Base-by-base conservation (phyloP, 2,329 filamentous ascomycete genomes). In the Colletotrichum filicis region DNA sequence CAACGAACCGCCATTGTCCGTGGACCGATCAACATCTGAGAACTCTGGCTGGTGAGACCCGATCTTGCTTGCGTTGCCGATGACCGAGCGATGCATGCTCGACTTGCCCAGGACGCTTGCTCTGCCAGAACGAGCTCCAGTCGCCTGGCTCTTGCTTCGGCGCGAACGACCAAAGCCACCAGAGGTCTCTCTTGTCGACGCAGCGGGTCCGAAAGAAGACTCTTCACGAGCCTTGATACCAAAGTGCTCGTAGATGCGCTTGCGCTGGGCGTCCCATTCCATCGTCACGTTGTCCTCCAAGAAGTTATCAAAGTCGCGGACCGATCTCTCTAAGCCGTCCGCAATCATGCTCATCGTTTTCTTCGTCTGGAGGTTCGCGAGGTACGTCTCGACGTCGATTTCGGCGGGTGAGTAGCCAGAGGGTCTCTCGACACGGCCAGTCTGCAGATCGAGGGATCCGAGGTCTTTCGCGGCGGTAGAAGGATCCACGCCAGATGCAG, bases 181-280 rank as follows among this genome's bases (percentile, higher is more conserved):
- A 69, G 88, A 85, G 4, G 85, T 53, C n/a, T 74, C 81, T 73
- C 90, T 87, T 76, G 85, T 83, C 64, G 82, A 81, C 56, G 85
- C 78, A 5, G 83, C 79, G 37, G 79, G 75, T 58, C 70, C 79
- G 74, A 57, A 81, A 70, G 77, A 77, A 8, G 79, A 74, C 37
- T 87, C 87, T 60, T 91, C 89, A 28, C 86, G 85, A 6, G 89
- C 85, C 79, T 91, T 92, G 80, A 99, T 93, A 16, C 97, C 97
- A 82, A 99, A 98, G 83, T 99, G 97, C 79, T 98, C 92, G 83
- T 98, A 98, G 75, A 99, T 98, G 76, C 92, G 92, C 82, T 94
- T 94, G 75, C 96, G 92, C 84, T 98, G 96, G 19, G 93, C 92
- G 77, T 98, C 95, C 95, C 97, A 98, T 81, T 98, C 95, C 86